A percentile compares a stretch with the other conserved stretches of the same genome.
Evolutionary conservation across 2,329 filamentous ascomycete genomes (phyloP).

Genomic region (Aspergillus bombycis): DNA sequence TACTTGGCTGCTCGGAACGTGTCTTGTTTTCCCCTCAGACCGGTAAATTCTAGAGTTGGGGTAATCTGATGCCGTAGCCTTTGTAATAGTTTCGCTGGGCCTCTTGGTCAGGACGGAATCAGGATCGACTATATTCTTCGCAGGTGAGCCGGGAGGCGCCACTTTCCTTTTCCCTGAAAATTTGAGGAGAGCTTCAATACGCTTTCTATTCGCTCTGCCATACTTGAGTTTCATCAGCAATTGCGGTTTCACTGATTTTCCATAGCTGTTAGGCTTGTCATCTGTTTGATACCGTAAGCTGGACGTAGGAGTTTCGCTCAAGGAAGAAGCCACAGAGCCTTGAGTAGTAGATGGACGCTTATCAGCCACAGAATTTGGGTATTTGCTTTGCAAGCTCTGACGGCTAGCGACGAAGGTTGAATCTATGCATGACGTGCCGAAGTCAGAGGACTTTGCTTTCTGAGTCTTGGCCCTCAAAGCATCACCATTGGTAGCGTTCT

Average conservation of each 20-base stretch:
- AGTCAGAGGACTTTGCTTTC: slow-evolving; percentile 19
- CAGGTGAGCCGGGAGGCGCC: slow-evolving; percentile 27
- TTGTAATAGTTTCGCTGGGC: slow-evolving; percentile 19
- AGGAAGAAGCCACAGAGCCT: slow-evolving; percentile 14
- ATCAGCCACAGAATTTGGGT: slow-evolving; percentile 10
- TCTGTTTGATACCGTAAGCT: slow-evolving; percentile 7
- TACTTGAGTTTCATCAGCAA: slow-evolving; percentile 57
- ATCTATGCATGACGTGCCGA: slow-evolving; percentile 20
- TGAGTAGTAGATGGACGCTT: slow-evolving; percentile 15
- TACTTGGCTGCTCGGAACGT: slow-evolving; percentile 28
- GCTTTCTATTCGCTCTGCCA: slow-evolving; percentile 52
- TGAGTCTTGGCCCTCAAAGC: slow-evolving; percentile 24
- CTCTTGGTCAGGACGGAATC: slow-evolving; percentile 24
- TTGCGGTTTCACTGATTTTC: slow-evolving; percentile 25
- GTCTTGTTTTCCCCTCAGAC: slow-evolving; percentile 22
- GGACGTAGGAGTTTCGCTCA: slow-evolving; percentile 13
- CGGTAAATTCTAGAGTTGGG: slow-evolving; percentile 21
- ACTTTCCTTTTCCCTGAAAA: slow-evolving; percentile 44
- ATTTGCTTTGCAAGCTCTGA: slow-evolving; percentile 19
- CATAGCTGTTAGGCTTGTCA: slow-evolving; percentile 12
- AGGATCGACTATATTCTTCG: slow-evolving; percentile 26
- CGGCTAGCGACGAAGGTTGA: slow-evolving; percentile 19
- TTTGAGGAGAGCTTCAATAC: slow-evolving; percentile 51
- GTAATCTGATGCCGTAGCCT: slow-evolving; percentile 18
- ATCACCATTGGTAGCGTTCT: slow-evolving; percentile 22